Conservation (phyloP, 2,329 filamentous ascomycete genomes). For the Penicillium sp. region DNA sequence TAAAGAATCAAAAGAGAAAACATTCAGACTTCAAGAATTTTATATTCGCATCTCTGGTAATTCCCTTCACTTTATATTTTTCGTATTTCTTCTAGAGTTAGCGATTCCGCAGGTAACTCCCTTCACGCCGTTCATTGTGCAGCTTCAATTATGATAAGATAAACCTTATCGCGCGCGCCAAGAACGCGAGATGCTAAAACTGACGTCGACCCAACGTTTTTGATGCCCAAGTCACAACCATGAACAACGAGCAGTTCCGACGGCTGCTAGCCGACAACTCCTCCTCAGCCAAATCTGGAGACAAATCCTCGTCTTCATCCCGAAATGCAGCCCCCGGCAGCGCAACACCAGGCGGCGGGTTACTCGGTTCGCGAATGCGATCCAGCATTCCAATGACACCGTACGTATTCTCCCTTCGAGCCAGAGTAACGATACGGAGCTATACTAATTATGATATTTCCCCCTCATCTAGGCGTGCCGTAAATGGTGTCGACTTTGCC, state of each 20-base stretch:
- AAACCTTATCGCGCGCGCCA: slow-evolving; percentile 15
- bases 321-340: slow-evolving; percentile 36
- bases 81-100: too few species aligned
- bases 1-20: too few species aligned
- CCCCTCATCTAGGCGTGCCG: slow-evolving; percentile 58
- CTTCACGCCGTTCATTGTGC: not conserved
- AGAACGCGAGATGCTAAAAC: slow-evolving; percentile 17
- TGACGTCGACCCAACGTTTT: slow-evolving; percentile 11
- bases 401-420: slow-evolving; percentile 50
- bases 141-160: not conserved
- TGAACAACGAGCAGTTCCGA: slow-evolving; percentile 97
- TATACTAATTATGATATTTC: slow-evolving; percentile 5
- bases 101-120: not conserved
- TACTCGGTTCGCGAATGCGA: slow-evolving; percentile 74
- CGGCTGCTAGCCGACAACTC: slow-evolving; percentile 66
- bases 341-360: slow-evolving; percentile 49
- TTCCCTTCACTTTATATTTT: too few species aligned
- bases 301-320: slow-evolving; percentile 11
- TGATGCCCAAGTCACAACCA: slow-evolving; percentile 39
- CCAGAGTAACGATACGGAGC: not conserved
- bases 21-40: too few species aligned
- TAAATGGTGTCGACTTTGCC: slow-evolving; percentile 70
- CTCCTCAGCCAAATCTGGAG: slow-evolving; percentile 24
- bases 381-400: slow-evolving; percentile 93
- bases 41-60: not conserved